Base-by-base conservation (phyloP, 257 asterid species). In the Ajuga chamaepitys region DNA sequence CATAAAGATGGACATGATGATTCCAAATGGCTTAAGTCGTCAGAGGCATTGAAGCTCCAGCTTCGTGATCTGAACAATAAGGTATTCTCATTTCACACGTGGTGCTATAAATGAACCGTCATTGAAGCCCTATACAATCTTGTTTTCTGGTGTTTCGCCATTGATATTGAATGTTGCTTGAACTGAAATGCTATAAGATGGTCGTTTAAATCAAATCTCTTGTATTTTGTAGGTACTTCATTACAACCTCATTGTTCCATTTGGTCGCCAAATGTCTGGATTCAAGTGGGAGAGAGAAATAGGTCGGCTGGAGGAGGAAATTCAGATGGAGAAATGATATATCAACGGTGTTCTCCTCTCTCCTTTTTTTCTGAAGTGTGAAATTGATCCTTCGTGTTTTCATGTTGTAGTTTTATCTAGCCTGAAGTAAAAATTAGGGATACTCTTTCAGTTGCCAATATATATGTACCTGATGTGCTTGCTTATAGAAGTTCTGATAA, bases 261-360 rank as follows among this genome's bases (percentile, higher is more conserved):
- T 85, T 68, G 95, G 98, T 12, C 92, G 96, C 66, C 96, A 91
- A 48, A 88, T 91, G 84, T 20, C 25, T 12, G 96, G 95, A 68
- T 80, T 81, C 34, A 86, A 83, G 79, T 91, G 98, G 98, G 95
- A 91, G 80, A 85, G 79, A 71, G 96, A 91, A 72, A 54, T 88
- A 25, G 83, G 83, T 48, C 75, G 84, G 22, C 62, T 88, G 77
- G 72, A 74, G 32, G 88, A 86, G 57, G 84, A 79, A 67, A 54
- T 50, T 40, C 66, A 62, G 85, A 62, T 26, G 50, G 72, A 67
- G 32, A 72, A 80, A 64, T 73, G 70, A 74, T 21, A 13, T 30
- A 7, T 10, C 35, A 18, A 40, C 9, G 13, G 47, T 0, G 25
- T 64, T 17, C 26, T 18, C 14, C n/a, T n/a, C n/a, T n/a, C n/a